Evolutionary conservation across 306 rosid species (phyloP).

Genomic region (Abrus precatorius): DNA sequence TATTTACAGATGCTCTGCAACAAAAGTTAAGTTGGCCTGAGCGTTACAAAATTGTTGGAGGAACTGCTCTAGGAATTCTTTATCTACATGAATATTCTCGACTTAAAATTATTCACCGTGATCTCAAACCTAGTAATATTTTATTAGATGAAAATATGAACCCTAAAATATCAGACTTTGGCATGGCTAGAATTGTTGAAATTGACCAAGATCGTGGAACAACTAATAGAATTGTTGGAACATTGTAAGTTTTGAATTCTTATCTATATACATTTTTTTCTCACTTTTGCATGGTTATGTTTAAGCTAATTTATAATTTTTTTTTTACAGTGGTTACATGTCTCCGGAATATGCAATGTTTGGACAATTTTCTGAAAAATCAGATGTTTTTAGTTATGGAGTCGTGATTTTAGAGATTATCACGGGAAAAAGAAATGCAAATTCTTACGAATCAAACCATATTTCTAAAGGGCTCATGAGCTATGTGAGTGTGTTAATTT

Average conservation of each 20-base stretch:
- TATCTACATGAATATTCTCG: slow-evolving; percentile 66
- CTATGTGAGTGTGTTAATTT: slow-evolving; percentile 40
- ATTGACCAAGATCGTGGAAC: slow-evolving; percentile 45
- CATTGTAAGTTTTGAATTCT: slow-evolving; percentile 56
- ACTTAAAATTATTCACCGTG: slow-evolving; percentile 62
- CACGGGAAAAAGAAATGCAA: slow-evolving; percentile 48
- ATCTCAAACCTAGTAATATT: slow-evolving; percentile 65
- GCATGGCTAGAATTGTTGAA: slow-evolving; percentile 56
- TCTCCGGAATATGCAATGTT: slow-evolving; percentile 55
- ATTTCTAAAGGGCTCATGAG: slow-evolving; percentile 14
- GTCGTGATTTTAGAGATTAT: slow-evolving; percentile 56
- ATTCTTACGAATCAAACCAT: neutral
- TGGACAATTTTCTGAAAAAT: slow-evolving; percentile 55
- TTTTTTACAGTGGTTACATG: slow-evolving; percentile 50
- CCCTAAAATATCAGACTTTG: slow-evolving; percentile 68
- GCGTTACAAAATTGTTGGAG: slow-evolving; percentile 50
- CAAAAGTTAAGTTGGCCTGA: slow-evolving; percentile 46
- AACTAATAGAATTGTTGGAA: slow-evolving; percentile 59
- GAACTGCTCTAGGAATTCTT: slow-evolving; percentile 55
- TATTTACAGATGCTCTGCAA: slow-evolving; percentile 14
- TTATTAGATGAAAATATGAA: slow-evolving; percentile 56
- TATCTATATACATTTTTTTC: neutral
- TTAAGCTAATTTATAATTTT: neutral
- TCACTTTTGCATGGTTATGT: neutral
- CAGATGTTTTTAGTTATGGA: slow-evolving; percentile 59